Evolutionary conservation across 345 rosid species (phyloP).

Genomic region (Orychophragmus violaceus): DNA sequence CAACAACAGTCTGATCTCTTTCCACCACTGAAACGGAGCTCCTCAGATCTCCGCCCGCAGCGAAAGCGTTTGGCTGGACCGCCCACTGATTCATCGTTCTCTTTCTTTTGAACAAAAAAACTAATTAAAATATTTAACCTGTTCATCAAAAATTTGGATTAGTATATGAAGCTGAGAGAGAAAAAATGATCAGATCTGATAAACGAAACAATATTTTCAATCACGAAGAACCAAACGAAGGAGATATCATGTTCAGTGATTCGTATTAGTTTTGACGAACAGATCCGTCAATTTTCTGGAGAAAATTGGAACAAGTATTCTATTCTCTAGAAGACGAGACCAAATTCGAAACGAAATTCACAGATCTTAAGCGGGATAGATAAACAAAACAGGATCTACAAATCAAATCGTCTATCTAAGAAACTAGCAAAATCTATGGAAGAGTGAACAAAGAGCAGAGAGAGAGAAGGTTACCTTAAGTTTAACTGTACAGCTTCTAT

Average conservation of each 20-base stretch:
- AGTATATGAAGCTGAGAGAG: not conserved
- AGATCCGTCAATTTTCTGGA: constrained; percentile 7
- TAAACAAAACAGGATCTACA: not conserved
- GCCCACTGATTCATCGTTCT: constrained; percentile 58
- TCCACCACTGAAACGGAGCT: constrained; percentile 35
- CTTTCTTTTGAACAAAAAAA: not conserved
- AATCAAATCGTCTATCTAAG: not conserved
- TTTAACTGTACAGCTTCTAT: constrained; percentile 24
- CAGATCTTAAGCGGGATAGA: constrained; percentile 2
- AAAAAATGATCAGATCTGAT: too few relatives aligned
- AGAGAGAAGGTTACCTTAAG: constrained; percentile 17
- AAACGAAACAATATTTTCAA: too few relatives aligned
- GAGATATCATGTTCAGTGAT: not conserved
- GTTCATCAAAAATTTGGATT: not conserved
- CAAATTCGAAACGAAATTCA: too few relatives aligned
- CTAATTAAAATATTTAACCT: not conserved
- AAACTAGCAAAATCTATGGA: not conserved
- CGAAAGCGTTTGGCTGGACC: constrained; percentile 46
- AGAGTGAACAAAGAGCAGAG: constrained; percentile 6
- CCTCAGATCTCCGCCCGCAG: constrained; percentile 51
- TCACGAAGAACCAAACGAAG: not conserved
- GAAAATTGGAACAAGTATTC: too few relatives aligned
- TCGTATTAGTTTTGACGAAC: too few relatives aligned
- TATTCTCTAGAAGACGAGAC: too few relatives aligned
- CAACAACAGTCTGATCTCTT: constrained; percentile 47